Evolutionary conservation across 2,329 filamentous ascomycete genomes (phyloP).

Genomic region (Phialophora expanda): DNA sequence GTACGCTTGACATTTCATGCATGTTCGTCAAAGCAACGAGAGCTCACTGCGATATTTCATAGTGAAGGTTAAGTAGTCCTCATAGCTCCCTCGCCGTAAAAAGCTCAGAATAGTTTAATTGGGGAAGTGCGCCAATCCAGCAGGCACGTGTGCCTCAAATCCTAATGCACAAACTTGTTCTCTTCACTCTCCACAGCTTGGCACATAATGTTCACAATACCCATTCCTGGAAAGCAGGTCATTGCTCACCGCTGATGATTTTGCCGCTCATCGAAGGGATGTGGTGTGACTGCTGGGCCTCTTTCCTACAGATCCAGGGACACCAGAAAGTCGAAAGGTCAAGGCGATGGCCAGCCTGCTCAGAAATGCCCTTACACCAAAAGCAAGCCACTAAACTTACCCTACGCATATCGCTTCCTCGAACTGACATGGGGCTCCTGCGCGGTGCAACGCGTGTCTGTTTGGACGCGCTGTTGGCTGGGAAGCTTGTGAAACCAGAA

Average conservation of each 20-base stretch:
- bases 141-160: not conserved
- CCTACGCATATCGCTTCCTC: not conserved
- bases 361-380: not conserved
- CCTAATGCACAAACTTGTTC: not conserved
- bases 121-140: not conserved
- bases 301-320: not conserved
- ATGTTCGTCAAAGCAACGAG: not conserved
- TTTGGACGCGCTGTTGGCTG: conserved; percentile 11
- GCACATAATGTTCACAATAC: not conserved
- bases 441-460: not conserved
- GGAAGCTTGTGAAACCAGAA: conserved; percentile 4
- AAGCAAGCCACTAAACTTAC: conserved; percentile 7
- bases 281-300: not conserved
- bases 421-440: conserved; percentile 8
- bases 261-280: not conserved
- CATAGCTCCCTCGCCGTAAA: not conserved
- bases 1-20: not conserved
- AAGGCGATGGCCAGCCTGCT: conserved; percentile 1
- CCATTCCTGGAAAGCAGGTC: not conserved
- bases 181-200: not conserved
- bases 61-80: not conserved
- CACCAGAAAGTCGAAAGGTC: not conserved
- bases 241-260: not conserved
- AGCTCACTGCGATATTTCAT: not conserved
- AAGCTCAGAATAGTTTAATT: not conserved